These are phyloP conservation scores for Chytridium lagenaria DNA, from an alignment of 371 early-diverging fungal species.

Conservation along the genomic window DNA sequence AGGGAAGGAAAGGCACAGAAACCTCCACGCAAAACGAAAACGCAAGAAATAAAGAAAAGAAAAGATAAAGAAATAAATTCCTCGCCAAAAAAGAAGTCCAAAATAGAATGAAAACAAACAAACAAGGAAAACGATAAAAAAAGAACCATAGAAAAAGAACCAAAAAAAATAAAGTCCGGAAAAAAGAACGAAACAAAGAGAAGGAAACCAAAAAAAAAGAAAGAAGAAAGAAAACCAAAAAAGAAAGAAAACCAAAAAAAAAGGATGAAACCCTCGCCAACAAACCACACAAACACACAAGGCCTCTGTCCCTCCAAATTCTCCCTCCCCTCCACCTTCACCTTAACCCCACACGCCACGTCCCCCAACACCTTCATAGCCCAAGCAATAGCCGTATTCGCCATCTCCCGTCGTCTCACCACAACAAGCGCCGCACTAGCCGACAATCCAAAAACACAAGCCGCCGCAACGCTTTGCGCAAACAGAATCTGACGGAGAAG, in stretches of 20 bases:
- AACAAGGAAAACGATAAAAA: neutral
- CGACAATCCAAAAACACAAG: neutral
- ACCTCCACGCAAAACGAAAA: too few species aligned
- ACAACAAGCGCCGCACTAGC: constrained; percentile 1
- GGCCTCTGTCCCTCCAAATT: constrained; percentile 61
- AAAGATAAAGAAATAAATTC: too few species aligned
- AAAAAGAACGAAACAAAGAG: too few species aligned
- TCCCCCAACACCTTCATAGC: neutral
- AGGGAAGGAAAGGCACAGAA: too few species aligned
- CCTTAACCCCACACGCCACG: constrained; percentile 60
- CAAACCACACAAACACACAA: constrained; percentile 55
- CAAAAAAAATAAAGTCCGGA: too few species aligned
- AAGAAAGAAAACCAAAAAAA: too few species aligned
- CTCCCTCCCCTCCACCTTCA: constrained; percentile 68
- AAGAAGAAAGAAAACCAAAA: too few species aligned
- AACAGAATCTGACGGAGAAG: constrained; percentile 16
- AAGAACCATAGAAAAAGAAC: too few species aligned
- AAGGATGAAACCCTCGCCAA: too few species aligned
- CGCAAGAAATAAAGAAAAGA: too few species aligned
- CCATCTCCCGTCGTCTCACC: neutral
- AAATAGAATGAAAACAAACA: neutral
- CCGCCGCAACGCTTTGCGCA: neutral
- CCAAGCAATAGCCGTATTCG: neutral
- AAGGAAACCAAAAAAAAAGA: too few species aligned
- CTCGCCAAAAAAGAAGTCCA: too few species aligned